A percentile compares a stretch with the other conserved stretches of the same genome.
phyloP scores from a whole-genome alignment of 192 early-diverging fungal genomes.

The Coemansia brasiliensis region DNA sequence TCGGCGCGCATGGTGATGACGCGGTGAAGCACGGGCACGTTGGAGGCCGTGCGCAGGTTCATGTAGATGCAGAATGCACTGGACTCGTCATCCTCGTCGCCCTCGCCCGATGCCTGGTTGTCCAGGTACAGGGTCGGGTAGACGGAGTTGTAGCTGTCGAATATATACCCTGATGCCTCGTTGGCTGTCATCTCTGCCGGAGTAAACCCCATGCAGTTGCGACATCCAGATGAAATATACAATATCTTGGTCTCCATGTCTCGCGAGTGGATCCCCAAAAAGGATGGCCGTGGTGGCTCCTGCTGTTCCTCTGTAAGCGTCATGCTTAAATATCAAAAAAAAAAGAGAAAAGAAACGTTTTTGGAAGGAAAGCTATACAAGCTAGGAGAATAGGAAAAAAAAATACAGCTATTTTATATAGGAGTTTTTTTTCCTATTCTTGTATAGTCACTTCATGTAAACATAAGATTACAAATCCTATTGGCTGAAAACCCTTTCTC shows the following conservation, averaged over 20 bases:
- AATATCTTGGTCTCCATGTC: conserved; percentile 34
- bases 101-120: conserved; percentile 7
- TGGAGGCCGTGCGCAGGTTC: conserved; percentile 28
- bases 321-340: background rate
- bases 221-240: conserved; percentile 48
- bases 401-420: background rate
- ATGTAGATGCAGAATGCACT: conserved; percentile 45
- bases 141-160: conserved; percentile 28
- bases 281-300: conserved; percentile 18
- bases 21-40: conserved; percentile 22
- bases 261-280: conserved; percentile 41
- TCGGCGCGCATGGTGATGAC: conserved; percentile 44
- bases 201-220: conserved; percentile 34
- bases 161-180: conserved; percentile 35
- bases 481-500: background rate
- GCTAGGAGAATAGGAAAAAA: too few relatives aligned
- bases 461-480: too few relatives aligned
- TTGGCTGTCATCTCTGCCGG: conserved; percentile 28
- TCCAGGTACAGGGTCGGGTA: conserved; percentile 30
- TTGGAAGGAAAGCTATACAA: background rate
- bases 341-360: too few relatives aligned
- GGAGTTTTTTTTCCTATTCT: too few relatives aligned
- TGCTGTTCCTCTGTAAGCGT: conserved; percentile 1
- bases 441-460: too few relatives aligned
- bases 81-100: conserved; percentile 30